Evolutionary conservation across 2,329 filamentous ascomycete genomes (phyloP).

Genomic region (Trichoderma guizhouense): DNA sequence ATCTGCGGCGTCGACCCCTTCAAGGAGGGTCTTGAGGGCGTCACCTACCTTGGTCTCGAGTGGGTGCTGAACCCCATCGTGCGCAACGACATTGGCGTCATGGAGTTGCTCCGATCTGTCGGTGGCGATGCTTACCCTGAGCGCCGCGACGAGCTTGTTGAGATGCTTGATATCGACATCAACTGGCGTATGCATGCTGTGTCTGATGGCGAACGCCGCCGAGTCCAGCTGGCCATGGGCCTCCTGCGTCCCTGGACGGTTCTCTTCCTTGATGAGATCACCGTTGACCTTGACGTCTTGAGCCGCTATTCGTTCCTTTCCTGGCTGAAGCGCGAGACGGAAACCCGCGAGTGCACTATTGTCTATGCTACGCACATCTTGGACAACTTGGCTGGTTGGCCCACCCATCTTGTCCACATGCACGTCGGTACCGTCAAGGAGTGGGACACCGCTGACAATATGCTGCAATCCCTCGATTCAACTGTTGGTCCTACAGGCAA

Average conservation of each 20-base stretch:
- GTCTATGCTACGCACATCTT: slow-evolving; percentile 98
- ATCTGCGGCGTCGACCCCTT: slow-evolving; percentile 89
- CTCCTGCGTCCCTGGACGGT: slow-evolving; percentile 88
- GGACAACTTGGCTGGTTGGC: slow-evolving; percentile 92
- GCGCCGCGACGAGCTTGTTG: slow-evolving; percentile 80
- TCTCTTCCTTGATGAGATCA: slow-evolving; percentile 91
- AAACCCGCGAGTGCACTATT: slow-evolving; percentile 77
- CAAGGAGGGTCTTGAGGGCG: slow-evolving; percentile 82
- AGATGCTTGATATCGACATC: slow-evolving; percentile 87
- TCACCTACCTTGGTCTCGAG: slow-evolving; percentile 95
- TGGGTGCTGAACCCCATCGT: slow-evolving; percentile 98
- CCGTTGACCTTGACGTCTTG: slow-evolving; percentile 89
- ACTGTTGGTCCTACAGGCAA: slow-evolving; percentile 57
- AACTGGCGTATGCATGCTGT: slow-evolving; percentile 96
- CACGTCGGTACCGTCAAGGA: slow-evolving; percentile 82
- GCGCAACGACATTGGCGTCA: slow-evolving; percentile 88
- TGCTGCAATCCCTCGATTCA: slow-evolving; percentile 53
- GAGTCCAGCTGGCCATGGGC: slow-evolving; percentile 96
- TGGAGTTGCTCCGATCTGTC: slow-evolving; percentile 77
- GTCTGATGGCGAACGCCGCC: slow-evolving; percentile 82
- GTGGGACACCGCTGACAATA: slow-evolving; percentile 71
- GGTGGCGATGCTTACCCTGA: slow-evolving; percentile 80
- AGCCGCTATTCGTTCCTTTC: slow-evolving; percentile 78
- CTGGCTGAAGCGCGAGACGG: slow-evolving; percentile 85
- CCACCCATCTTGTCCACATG: slow-evolving; percentile 95